Conservation (phyloP, 805 yeast species). For the Kodamaea fukazawae region DNA sequence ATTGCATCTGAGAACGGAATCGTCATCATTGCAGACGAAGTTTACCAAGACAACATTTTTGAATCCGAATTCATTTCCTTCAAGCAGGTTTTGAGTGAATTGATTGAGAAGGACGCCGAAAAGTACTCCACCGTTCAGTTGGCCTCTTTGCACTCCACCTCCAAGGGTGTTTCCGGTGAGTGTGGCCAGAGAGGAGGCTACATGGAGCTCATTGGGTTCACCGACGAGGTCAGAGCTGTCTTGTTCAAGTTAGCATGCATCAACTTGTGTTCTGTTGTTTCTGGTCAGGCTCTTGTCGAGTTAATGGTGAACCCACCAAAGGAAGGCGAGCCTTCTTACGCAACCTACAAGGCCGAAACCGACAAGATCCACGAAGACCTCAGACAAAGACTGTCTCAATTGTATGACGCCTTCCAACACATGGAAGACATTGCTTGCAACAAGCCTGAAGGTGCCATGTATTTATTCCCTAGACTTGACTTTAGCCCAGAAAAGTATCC, state of each 20-base stretch:
- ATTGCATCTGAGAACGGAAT: constrained; percentile 84
- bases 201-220: constrained; percentile 88
- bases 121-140: constrained; percentile 71
- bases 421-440: constrained; percentile 86
- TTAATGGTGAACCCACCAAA: constrained; percentile 91
- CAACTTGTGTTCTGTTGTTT: constrained; percentile 88
- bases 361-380: constrained; percentile 59
- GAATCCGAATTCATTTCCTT: constrained; percentile 79
- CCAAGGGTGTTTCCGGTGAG: constrained; percentile 96
- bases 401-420: constrained; percentile 66
- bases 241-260: constrained; percentile 86
- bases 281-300: constrained; percentile 92
- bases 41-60: constrained; percentile 91
- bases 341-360: constrained; percentile 62
- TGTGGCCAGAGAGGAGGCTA: constrained; percentile 99
- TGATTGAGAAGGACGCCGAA: constrained; percentile 54
- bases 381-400: constrained; percentile 55
- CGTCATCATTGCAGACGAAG: constrained; percentile 94
- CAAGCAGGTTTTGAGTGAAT: constrained; percentile 69
- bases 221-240: constrained; percentile 62
- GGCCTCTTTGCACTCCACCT: constrained; percentile 94
- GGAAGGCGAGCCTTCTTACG: constrained; percentile 72
- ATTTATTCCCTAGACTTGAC: constrained; percentile 78
- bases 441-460: constrained; percentile 97
- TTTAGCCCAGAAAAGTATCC: constrained; percentile 48